Evolutionary conservation across 805 yeast species (phyloP).

Genomic region (Candida schatavii): DNA sequence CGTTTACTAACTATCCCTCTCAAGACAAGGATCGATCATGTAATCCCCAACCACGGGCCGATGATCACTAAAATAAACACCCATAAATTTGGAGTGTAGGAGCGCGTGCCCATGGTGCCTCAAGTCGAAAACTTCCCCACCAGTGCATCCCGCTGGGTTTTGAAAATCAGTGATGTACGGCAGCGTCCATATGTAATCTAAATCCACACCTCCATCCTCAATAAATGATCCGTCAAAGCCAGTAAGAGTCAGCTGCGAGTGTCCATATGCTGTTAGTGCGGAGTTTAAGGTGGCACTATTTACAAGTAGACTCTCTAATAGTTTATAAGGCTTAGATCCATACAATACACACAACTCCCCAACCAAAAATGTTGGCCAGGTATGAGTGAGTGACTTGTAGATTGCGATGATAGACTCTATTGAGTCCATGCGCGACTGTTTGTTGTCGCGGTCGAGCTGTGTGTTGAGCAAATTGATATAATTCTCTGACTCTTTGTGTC

Average conservation of each 20-base stretch:
- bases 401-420: constrained; percentile 31
- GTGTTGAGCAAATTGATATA: constrained; percentile 36
- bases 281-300: constrained; percentile 29
- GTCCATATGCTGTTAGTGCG: constrained; percentile 36
- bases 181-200: constrained; percentile 47
- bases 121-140: constrained; percentile 9
- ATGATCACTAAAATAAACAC: constrained; percentile 34
- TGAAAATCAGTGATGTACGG: constrained; percentile 13
- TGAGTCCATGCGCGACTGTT: constrained; percentile 30
- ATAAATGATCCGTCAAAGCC: constrained; percentile 41
- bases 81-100: constrained; percentile 32
- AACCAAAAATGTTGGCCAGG: constrained; percentile 35
- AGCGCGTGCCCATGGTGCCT: constrained; percentile 24
- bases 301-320: constrained; percentile 33
- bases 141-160: constrained; percentile 18
- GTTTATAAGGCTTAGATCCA: constrained; percentile 36
- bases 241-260: constrained; percentile 41
- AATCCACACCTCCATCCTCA: constrained; percentile 28
- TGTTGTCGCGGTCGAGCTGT: constrained; percentile 42
- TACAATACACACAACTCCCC: constrained; percentile 45
- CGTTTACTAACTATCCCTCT: too few relatives aligned
- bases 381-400: constrained; percentile 25
- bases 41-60: constrained; percentile 33
- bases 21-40: neutral
- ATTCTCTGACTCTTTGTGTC: constrained; percentile 24